phyloP scores from a whole-genome alignment of 164 flowering plant species.

The Vitis rotundifolia region DNA sequence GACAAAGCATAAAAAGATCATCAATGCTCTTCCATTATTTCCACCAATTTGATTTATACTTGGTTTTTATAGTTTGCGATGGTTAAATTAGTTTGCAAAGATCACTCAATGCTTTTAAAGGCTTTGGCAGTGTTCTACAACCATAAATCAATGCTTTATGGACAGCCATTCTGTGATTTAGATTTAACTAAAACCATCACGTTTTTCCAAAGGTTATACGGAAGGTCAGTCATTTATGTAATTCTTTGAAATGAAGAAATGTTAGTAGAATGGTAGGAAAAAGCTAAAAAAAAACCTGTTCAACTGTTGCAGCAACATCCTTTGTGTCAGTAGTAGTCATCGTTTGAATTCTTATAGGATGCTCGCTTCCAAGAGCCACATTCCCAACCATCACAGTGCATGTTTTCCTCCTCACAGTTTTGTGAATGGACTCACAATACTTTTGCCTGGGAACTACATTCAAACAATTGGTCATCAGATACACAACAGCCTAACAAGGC shows the following conservation, averaged over 20 bases:
- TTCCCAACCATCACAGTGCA: slow-evolving; percentile 93
- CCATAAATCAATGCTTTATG: no score
- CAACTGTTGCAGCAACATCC: slow-evolving; percentile 87
- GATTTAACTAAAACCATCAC: no score
- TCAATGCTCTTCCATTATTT: neutral
- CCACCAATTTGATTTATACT: neutral
- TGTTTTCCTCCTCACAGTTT: slow-evolving; percentile 92
- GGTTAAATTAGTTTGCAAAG: neutral
- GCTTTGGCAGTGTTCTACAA: no score
- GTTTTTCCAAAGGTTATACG: no score
- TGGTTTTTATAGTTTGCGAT: neutral
- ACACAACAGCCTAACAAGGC: neutral
- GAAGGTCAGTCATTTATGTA: no score
- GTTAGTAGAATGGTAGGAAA: neutral
- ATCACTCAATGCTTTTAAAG: neutral
- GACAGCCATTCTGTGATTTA: no score
- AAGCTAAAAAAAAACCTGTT: slow-evolving; percentile 55
- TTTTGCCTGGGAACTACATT: slow-evolving; percentile 87
- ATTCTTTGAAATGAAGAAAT: no score
- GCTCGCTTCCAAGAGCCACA: slow-evolving; percentile 96
- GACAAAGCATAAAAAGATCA: neutral
- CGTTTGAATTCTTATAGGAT: slow-evolving; percentile 93
- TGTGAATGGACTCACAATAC: slow-evolving; percentile 84
- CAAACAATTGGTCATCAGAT: slow-evolving; percentile 14
- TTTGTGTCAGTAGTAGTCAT: slow-evolving; percentile 97